Evolutionary conservation across 1,284 basidiomycete genomes (phyloP).

Genomic region (Retiboletus flavoniger): DNA sequence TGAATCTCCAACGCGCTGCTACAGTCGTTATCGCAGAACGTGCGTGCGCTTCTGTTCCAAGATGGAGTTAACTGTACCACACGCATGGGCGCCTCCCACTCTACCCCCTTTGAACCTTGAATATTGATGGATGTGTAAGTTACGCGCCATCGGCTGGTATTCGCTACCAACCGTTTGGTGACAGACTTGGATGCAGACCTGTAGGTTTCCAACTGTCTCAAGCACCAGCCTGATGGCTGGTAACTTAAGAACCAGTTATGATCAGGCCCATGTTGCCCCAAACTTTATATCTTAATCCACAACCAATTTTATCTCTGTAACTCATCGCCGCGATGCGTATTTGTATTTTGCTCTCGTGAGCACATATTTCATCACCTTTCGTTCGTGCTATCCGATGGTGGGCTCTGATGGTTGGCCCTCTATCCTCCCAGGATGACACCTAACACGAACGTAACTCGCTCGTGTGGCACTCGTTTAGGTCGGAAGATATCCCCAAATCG

Average conservation of each 20-base stretch:
- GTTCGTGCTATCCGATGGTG: background rate
- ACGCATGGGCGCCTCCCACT: conserved; percentile 2
- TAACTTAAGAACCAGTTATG: background rate
- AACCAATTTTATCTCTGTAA: background rate
- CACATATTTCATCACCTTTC: background rate
- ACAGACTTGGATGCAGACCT: background rate
- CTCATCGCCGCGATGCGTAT: background rate
- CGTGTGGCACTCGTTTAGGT: background rate
- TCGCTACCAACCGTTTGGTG: conserved; percentile 8
- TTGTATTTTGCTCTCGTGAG: background rate
- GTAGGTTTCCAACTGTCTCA: background rate
- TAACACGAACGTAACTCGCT: background rate
- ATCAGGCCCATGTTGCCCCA: background rate
- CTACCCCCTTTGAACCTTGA: conserved; percentile 10
- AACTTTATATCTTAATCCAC: background rate
- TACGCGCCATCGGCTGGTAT: background rate
- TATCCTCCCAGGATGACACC: background rate
- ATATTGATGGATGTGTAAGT: background rate
- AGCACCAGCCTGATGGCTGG: background rate
- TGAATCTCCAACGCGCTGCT: background rate
- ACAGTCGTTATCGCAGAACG: background rate
- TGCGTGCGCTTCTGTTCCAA: background rate
- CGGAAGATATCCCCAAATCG: background rate
- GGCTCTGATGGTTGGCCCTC: background rate
- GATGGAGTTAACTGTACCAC: background rate